Evolutionary conservation across 306 rosid genomes (phyloP).

Genomic region (Vicia villosa): DNA sequence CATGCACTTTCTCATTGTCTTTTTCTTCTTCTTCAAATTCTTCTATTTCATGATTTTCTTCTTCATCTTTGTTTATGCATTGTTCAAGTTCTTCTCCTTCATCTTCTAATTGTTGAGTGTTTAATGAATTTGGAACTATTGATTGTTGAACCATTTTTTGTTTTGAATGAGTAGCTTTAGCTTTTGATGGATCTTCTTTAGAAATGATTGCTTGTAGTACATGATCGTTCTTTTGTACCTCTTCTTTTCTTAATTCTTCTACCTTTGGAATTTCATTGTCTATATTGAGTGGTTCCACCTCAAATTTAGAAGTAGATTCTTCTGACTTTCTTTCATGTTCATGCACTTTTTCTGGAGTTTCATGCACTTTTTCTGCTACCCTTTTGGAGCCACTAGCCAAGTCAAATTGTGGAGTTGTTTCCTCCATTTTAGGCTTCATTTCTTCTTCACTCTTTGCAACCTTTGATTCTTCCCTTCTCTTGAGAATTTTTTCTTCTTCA

Average conservation of each 20-base stretch:
- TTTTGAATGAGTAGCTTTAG: neutral
- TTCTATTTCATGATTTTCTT: conserved; percentile 11
- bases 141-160: conserved; percentile 1
- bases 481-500: conserved; percentile 23
- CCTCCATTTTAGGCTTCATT: conserved; percentile 17
- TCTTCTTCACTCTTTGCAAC: conserved; percentile 28
- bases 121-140: neutral
- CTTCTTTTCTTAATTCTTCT: neutral
- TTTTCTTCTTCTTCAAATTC: conserved; percentile 34
- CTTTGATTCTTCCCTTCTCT: neutral
- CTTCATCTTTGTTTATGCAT: conserved; percentile 7
- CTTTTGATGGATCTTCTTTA: neutral
- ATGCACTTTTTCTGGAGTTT: too few relatives aligned
- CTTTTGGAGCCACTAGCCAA: conserved; percentile 6
- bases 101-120: conserved; percentile 28
- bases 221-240: neutral
- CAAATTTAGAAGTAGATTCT: conserved; percentile 10
- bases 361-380: conserved; percentile 21
- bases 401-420: conserved; percentile 13
- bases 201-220: conserved; percentile 12
- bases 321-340: conserved; percentile 6
- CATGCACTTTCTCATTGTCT: neutral
- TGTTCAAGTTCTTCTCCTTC: conserved; percentile 15
- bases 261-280: conserved; percentile 10
- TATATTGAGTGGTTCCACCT: conserved; percentile 6